Conservation (phyloP, 2,329 filamentous ascomycete species). For the Gaeumannomyces sp. region DNA sequence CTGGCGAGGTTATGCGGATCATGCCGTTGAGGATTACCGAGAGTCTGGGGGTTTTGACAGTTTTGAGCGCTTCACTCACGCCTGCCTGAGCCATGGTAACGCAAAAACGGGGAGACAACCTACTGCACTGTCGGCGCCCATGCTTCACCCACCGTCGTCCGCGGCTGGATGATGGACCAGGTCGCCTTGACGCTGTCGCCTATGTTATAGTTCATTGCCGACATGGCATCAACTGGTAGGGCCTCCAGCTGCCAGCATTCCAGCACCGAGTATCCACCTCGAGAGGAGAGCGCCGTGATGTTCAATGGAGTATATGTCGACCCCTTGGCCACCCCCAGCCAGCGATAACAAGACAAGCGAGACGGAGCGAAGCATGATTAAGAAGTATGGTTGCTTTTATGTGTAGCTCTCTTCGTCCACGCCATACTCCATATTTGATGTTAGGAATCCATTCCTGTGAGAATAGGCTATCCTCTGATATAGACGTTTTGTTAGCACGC, state of each 20-base stretch:
- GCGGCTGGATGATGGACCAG: slow-evolving; percentile 27
- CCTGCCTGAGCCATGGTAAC: no score
- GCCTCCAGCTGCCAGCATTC: slow-evolving; percentile 25
- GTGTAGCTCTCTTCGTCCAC: neutral
- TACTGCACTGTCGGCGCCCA: slow-evolving; percentile 28
- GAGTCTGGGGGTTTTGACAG: slow-evolving; percentile 15
- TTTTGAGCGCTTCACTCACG: no score
- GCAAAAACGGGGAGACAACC: slow-evolving; percentile 5
- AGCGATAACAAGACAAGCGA: neutral
- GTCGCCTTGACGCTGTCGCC: slow-evolving; percentile 22
- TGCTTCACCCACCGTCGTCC: slow-evolving; percentile 25
- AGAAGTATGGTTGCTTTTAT: neutral
- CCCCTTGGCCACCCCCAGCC: neutral
- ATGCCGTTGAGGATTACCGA: slow-evolving; percentile 27
- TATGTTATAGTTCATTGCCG: slow-evolving; percentile 25
- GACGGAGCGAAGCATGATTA: neutral
- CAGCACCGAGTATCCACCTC: slow-evolving; percentile 22
- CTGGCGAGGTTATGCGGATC: slow-evolving; percentile 26
- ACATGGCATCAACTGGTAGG: slow-evolving; percentile 21
- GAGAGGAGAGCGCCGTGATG: slow-evolving; percentile 24
- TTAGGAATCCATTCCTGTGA: no score
- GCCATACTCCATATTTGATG: no score
- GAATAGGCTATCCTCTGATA: neutral
- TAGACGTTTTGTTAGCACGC: neutral
- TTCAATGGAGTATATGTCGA: slow-evolving; percentile 18